Base-by-base conservation (phyloP, 1,284 basidiomycete species). In the Moesziomyces sp. region DNA sequence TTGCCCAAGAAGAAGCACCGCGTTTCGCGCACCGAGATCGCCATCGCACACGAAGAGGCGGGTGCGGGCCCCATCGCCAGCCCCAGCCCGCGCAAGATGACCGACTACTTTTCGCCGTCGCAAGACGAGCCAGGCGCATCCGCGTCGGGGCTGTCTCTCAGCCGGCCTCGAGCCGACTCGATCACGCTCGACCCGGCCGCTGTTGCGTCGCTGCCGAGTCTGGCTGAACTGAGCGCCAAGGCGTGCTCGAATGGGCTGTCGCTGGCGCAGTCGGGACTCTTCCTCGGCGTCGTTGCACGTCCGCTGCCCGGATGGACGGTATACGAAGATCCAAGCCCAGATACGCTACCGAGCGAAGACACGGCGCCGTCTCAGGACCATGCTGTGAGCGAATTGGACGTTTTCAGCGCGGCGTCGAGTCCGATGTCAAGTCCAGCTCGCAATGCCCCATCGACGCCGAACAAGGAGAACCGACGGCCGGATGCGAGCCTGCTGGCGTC, bases 31-130 rank as follows among this genome's bases (percentile, higher is more conserved):
- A 65, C 48, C 21, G 71, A 74, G 49, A 55, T 74, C 35, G 71
- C 71, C 46, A 69, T 74, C n/a, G 71, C 71, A 7, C 71, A 74
- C 52, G 71, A 74, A 47, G 65, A 68, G 50, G 71, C 71, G 5
- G 71, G 65, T n/a, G 65, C 71, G 19, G 71, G 71, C 5, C 71
- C 71, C 28, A 54, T 61, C 11, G 71, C 57, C 6, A 69, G 61
- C 44, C 71, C 71, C 1, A 69, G 65, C 42, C 71, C 71, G 18
- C 57, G 61, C 46, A 74, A 74, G 46, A 57, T 64, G 58, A 42
- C 52, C 33, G 63, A 67, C 54, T 73, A 67, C 49, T 67, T 73
- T 46, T 51, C 67, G 2, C 13, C 48, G 21, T 18, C 50, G 14
- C 38, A 49, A 10, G 30, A 11, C 13, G 24, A 49, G 19, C 11